phyloP scores from a whole-genome alignment of 176 grass and related monocot species.

The Eleusine indica region DNA sequence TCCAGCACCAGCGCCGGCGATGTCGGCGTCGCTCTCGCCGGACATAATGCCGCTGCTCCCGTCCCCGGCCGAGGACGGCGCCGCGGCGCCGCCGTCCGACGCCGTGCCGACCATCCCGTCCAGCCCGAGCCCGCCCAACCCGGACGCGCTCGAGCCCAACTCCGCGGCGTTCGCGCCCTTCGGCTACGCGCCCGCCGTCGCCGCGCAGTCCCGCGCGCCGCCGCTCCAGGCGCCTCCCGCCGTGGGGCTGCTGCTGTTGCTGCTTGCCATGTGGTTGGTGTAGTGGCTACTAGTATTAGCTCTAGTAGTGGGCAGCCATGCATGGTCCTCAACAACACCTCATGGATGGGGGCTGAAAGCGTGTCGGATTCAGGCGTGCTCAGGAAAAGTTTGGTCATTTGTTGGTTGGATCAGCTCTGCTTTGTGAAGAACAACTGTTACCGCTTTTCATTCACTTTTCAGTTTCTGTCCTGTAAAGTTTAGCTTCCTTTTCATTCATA shows the following conservation, averaged over 20 bases:
- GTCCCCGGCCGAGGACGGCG: conserved; percentile 34
- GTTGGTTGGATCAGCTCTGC: conserved; percentile 17
- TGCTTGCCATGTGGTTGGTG: conserved; percentile 51
- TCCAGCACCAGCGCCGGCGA: neutral
- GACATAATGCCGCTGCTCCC: conserved; percentile 73
- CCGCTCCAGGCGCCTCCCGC: conserved; percentile 2
- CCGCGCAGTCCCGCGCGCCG: conserved; percentile 32
- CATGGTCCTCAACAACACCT: conserved; percentile 3
- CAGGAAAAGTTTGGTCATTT: conserved; percentile 29
- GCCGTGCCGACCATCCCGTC: conserved; percentile 69
- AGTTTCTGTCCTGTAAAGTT: conserved; percentile 38
- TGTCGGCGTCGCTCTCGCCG: conserved; percentile 35
- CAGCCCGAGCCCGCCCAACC: conserved; percentile 93
- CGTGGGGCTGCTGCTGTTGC: conserved; percentile 35
- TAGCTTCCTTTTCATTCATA: conserved; percentile 8
- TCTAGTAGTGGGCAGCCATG: neutral
- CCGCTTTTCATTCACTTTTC: neutral
- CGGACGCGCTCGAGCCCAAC: conserved; percentile 69
- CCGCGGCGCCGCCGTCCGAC: conserved; percentile 33
- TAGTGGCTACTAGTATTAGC: neutral
- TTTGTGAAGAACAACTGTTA: conserved; percentile 1
- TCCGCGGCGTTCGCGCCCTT: conserved; percentile 58
- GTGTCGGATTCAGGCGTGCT: conserved; percentile 21
- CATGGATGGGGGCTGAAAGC: neutral
- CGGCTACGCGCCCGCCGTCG: conserved; percentile 53